phyloP scores from a whole-genome alignment of 345 rosid genomes.

The Aegle marmelos region DNA sequence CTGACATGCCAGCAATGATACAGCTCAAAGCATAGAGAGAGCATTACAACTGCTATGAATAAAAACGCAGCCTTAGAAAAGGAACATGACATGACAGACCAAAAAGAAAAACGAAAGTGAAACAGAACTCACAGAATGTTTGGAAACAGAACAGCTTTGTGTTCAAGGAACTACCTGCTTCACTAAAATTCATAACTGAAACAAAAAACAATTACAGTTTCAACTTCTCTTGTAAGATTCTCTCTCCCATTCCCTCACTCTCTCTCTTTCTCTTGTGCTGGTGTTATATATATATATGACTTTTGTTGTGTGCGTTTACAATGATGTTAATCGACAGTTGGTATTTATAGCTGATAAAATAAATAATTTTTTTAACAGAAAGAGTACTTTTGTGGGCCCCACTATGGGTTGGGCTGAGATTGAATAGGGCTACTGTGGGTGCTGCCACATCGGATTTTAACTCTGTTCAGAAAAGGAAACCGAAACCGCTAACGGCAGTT shows the following conservation, averaged over 20 bases:
- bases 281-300: neutral
- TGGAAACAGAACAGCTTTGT: neutral
- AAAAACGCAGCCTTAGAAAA: neutral
- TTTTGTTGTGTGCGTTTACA: neutral
- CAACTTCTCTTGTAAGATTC: neutral
- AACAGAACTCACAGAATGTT: constrained; percentile 5
- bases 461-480: neutral
- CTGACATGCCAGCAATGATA: constrained; percentile 9
- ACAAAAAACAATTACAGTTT: constrained; percentile 6
- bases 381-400: neutral
- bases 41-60: neutral
- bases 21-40: neutral
- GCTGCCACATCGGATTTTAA: neutral
- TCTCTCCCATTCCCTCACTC: neutral
- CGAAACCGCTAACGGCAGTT: constrained; percentile 17
- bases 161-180: neutral
- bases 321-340: neutral
- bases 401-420: neutral
- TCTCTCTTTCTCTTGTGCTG: neutral
- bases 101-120: neutral
- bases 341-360: constrained; percentile 5
- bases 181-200: neutral
- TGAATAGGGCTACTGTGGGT: neutral
- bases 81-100: neutral
- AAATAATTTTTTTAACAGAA: neutral